Percentiles rank a stretch among this genome's conserved stretches.
These are phyloP conservation scores for Psilocybe subaeruginosa DNA, from an alignment of 768 basidiomycete species.

Conservation along the genomic window DNA sequence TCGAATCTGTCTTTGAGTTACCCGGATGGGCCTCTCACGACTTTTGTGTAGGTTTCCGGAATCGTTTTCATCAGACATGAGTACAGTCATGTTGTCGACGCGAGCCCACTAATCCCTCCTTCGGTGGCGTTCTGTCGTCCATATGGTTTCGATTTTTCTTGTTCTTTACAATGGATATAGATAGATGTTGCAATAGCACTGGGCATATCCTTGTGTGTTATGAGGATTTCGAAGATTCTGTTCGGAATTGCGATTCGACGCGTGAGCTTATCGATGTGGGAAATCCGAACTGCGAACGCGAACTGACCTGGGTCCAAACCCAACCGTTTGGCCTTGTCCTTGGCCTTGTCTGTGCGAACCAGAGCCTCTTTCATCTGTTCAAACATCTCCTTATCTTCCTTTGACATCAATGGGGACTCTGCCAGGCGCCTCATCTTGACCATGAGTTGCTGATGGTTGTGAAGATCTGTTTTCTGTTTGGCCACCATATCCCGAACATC, in stretches of 20 bases:
- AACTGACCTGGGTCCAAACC: slow-evolving; percentile 24
- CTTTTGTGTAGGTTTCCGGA: slow-evolving; percentile 27
- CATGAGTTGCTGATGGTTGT: slow-evolving; percentile 42
- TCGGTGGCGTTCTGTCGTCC: slow-evolving; percentile 17
- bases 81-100: neutral
- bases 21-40: slow-evolving; percentile 5
- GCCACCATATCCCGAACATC: slow-evolving; percentile 68
- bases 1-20: neutral
- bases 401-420: slow-evolving; percentile 36
- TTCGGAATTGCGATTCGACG: neutral
- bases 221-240: slow-evolving; percentile 21
- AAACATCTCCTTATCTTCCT: slow-evolving; percentile 33
- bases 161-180: slow-evolving; percentile 24
- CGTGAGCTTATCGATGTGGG: neutral
- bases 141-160: slow-evolving; percentile 20
- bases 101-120: slow-evolving; percentile 2
- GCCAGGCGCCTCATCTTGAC: slow-evolving; percentile 48
- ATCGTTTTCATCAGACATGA: slow-evolving; percentile 24
- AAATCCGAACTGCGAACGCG: neutral
- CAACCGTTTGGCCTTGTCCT: slow-evolving; percentile 26
- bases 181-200: slow-evolving; percentile 9
- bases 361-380: slow-evolving; percentile 25
- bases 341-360: slow-evolving; percentile 24
- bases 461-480: slow-evolving; percentile 47
- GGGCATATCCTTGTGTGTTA: neutral